Evolutionary conservation across 2,329 filamentous ascomycete species (phyloP), one percentile per base, ranked within the genome.

Genomic region (Talaromyces sp.): DNA sequence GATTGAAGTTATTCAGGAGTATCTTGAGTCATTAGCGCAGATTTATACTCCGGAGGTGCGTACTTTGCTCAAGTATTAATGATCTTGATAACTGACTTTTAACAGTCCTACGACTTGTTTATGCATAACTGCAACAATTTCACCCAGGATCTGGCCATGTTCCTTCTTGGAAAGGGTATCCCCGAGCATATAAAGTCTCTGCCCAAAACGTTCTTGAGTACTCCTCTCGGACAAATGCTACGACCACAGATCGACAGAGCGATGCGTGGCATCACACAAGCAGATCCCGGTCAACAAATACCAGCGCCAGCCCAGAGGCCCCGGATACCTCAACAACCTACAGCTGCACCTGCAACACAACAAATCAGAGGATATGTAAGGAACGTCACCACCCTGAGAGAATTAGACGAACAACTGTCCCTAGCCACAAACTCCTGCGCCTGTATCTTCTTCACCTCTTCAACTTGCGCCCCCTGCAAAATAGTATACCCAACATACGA

Each of bases 121-220:
- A 71, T 86, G 31, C 93, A 97, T 78, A 99, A 99, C 75, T 98
- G 94, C 82, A 99, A 98, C 80, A 97, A 97, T 77, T 99, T 98
- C 78, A 92, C 91, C 3, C 94, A 98, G 73, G 93, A 97, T 67
- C 89, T 98, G 70, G 83, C 92, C 68, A 95, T 91, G 77, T 98
- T 98, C 69, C 82, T 98, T 0, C 82, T 97, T 0, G 94, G 95
- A 25, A 91, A 89, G 70, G 91, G 92, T 2, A 98, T 98, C 67
- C 95, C 95, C 0, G 85, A 89, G 1, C 89, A 96, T 72, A 98
- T 99, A 69, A 86, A 87, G 34, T 92, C 89, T 70, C 88, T 98
- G 74, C 94, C 94, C 0, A 85, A 93, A 72, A 90, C 89, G 0
- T 93, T 98, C 8, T 83, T 98, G 13, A 88, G 91, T 66, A 95